Conservation (phyloP, 768 basidiomycete genomes). For the Termitomyces sp. region DNA sequence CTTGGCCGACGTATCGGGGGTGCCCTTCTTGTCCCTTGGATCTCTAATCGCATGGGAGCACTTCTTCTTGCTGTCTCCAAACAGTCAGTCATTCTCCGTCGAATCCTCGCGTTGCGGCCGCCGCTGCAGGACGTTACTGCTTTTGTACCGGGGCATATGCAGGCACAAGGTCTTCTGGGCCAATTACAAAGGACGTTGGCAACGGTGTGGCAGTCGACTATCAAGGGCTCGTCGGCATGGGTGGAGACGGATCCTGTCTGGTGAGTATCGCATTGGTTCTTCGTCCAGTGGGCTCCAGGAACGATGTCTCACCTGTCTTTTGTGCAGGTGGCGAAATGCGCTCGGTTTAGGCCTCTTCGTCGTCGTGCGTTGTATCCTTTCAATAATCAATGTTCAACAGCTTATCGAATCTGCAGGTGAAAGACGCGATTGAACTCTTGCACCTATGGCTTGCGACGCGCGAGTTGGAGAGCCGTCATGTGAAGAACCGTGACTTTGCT, state of each 20-base stretch:
- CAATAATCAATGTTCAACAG: neutral
- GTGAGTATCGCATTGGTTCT: conserved; percentile 26
- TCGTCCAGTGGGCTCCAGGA: neutral
- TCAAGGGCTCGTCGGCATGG: conserved; percentile 58
- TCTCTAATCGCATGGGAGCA: conserved; percentile 61
- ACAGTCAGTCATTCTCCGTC: conserved; percentile 32
- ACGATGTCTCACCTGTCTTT: neutral
- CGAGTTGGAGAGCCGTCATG: conserved; percentile 61
- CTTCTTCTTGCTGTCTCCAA: conserved; percentile 51
- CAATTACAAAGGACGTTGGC: conserved; percentile 24
- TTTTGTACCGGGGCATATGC: conserved; percentile 6
- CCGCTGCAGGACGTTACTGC: conserved; percentile 15
- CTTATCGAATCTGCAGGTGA: conserved; percentile 34
- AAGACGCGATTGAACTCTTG: conserved; percentile 61
- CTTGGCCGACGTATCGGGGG: conserved; percentile 66
- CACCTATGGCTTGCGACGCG: conserved; percentile 68
- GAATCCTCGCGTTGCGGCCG: conserved; percentile 31
- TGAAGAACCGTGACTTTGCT: conserved; percentile 68
- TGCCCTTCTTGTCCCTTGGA: conserved; percentile 61
- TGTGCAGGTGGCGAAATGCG: conserved; percentile 57
- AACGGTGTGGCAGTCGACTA: conserved; percentile 41
- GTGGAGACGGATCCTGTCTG: conserved; percentile 70
- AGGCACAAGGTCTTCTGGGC: conserved; percentile 11
- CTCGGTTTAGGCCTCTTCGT: conserved; percentile 66
- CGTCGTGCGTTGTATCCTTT: conserved; percentile 37